Evolutionary conservation across 2,329 filamentous ascomycete genomes (phyloP), one percentile per base, ranked within the genome.

Genomic region (Colletotrichum tofieldiae): DNA sequence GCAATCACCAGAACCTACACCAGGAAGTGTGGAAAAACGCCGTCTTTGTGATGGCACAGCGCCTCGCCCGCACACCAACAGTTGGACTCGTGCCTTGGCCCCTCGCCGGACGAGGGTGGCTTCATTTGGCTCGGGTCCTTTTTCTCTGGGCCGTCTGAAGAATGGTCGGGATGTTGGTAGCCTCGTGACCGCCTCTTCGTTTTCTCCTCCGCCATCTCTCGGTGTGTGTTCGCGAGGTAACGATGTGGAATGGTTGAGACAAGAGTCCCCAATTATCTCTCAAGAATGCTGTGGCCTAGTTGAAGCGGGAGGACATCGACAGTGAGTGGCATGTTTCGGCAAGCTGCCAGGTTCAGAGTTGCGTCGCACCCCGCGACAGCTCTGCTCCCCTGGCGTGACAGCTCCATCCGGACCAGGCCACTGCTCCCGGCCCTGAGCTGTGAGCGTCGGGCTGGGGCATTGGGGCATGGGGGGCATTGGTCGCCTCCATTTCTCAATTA

Each of bases 271-370:
- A 45, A 60, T 55, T 26, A 39, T 47, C 55, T 65, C 32, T 20
- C 37, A 32, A 64, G 60, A 59, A 68, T 59, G 59, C 39, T 29
- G 55, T 72, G 65, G 64, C 65, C 69, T 41, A 65, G 16, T 70
- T 55, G 29, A 65, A 69, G 70, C 69, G 69, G 68, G 65, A 64
- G 43, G 26, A 39, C 43, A 39, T 69, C 69, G 65, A 49, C 55
- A 49, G 41, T 26, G 58, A 69, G 65, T 72, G 65, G 59, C 59
- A 72, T 69, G 65, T 69, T 72, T 72, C 65, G 70, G 65, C 65
- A 67, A 63, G 29, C 8, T 55, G 37, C 49, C 59, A 72, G 66
- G 52, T 60, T 58, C 52, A 41, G 37, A 59, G 65, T 45, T 54
- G 65, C 35, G 69, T 72, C 39, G 69, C 59, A 72, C 65, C 65